Evolutionary conservation across 2,329 filamentous ascomycete genomes (phyloP).

Genomic region (Simplicillium aogashimaense): DNA sequence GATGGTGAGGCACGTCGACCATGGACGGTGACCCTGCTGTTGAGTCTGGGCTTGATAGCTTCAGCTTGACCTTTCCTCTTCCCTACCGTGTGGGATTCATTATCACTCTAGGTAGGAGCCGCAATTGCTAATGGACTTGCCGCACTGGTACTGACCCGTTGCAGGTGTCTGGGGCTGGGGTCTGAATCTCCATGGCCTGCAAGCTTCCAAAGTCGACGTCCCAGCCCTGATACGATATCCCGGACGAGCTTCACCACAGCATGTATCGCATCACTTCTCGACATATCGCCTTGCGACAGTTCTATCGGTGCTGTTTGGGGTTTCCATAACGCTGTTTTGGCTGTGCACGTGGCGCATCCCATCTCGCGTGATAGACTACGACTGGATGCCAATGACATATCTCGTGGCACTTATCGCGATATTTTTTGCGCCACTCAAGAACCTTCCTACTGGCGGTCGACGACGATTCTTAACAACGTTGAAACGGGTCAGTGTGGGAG

Average conservation of each 20-base stretch:
- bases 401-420: slow-evolving; percentile 62
- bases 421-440: slow-evolving; percentile 64
- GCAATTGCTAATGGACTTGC: not conserved
- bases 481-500: slow-evolving; percentile 71
- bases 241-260: slow-evolving; percentile 56
- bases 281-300: slow-evolving; percentile 78
- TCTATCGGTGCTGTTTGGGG: slow-evolving; percentile 58
- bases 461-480: slow-evolving; percentile 67
- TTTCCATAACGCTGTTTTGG: slow-evolving; percentile 80
- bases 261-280: slow-evolving; percentile 67
- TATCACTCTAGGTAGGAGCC: slow-evolving; percentile 63
- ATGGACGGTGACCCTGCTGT: slow-evolving; percentile 71
- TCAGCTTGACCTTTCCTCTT: slow-evolving; percentile 78
- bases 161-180: slow-evolving; percentile 93
- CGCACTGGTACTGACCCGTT: not conserved
- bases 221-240: slow-evolving; percentile 82
- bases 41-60: slow-evolving; percentile 66
- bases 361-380: slow-evolving; percentile 62
- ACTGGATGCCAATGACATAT: slow-evolving; percentile 79
- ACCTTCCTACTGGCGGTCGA: slow-evolving; percentile 59
- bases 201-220: slow-evolving; percentile 74
- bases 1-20: slow-evolving; percentile 10
- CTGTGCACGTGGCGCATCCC: slow-evolving; percentile 61
- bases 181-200: slow-evolving; percentile 80
- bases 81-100: slow-evolving; percentile 85